Conservation (phyloP, 768 basidiomycete genomes). For the Macrolepiota albuminosa region DNA sequence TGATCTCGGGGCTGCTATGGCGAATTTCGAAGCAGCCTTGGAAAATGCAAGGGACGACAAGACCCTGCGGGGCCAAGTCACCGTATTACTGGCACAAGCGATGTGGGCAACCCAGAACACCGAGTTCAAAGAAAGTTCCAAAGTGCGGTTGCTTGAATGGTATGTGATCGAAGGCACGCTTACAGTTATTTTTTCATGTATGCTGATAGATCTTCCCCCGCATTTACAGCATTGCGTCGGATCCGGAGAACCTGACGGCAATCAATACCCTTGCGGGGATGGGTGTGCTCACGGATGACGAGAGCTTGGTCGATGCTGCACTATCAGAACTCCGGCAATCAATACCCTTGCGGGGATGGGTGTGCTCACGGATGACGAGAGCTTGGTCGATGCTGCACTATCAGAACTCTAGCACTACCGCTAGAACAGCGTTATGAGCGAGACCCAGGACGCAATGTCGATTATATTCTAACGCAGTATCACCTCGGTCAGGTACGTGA, state of each 20-base stretch:
- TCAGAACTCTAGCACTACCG: slow-evolving; percentile 73
- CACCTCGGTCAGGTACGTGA: slow-evolving; percentile 63
- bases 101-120: slow-evolving; percentile 80
- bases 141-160: slow-evolving; percentile 79
- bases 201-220: slow-evolving; percentile 3
- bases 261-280: slow-evolving; percentile 87
- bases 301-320: slow-evolving; percentile 79
- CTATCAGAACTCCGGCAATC: slow-evolving; percentile 81
- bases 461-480: slow-evolving; percentile 68
- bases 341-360: slow-evolving; percentile 97
- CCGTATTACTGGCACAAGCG: slow-evolving; percentile 76
- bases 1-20: slow-evolving; percentile 58
- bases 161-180: slow-evolving; percentile 28
- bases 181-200: not conserved
- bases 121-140: slow-evolving; percentile 74
- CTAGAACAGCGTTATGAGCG: slow-evolving; percentile 57
- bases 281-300: slow-evolving; percentile 78
- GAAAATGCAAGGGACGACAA: slow-evolving; percentile 45
- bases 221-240: slow-evolving; percentile 58
- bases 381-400: slow-evolving; percentile 79
- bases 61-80: slow-evolving; percentile 58
- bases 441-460: slow-evolving; percentile 67
- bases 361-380: slow-evolving; percentile 71
- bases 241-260: slow-evolving; percentile 75
- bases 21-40: slow-evolving; percentile 63